Conservation (phyloP, 2,329 filamentous ascomycete species). For the Diaporthe amygdali region DNA sequence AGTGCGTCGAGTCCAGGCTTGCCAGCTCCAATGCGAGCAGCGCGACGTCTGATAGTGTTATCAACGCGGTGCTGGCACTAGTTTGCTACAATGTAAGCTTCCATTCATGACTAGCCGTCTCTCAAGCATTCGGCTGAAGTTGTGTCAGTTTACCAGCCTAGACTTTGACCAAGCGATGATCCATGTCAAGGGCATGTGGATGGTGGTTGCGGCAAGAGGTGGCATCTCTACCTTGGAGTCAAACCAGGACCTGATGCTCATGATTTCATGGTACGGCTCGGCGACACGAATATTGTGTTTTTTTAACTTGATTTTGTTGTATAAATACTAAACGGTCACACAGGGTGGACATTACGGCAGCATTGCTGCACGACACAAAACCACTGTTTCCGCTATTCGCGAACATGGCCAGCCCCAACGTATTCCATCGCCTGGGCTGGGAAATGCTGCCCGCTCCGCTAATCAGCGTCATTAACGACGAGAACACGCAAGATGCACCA, state of each 20-base stretch:
- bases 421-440: background rate
- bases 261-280: background rate
- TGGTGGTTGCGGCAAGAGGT: background rate
- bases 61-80: background rate
- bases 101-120: background rate
- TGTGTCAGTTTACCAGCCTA: background rate
- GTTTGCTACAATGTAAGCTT: background rate
- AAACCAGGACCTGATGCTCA: background rate
- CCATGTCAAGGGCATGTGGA: background rate
- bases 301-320: too few species aligned
- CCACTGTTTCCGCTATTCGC: background rate
- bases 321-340: background rate
- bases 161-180: background rate
- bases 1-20: background rate
- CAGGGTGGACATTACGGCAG: background rate
- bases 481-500: background rate
- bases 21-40: background rate
- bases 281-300: background rate
- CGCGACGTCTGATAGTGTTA: background rate
- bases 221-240: background rate
- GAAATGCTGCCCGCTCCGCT: background rate
- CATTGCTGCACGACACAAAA: background rate
- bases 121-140: background rate
- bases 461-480: background rate
- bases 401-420: background rate